phyloP scores from a whole-genome alignment of 2,329 filamentous ascomycete species.

The Cladosporium oxysporum region DNA sequence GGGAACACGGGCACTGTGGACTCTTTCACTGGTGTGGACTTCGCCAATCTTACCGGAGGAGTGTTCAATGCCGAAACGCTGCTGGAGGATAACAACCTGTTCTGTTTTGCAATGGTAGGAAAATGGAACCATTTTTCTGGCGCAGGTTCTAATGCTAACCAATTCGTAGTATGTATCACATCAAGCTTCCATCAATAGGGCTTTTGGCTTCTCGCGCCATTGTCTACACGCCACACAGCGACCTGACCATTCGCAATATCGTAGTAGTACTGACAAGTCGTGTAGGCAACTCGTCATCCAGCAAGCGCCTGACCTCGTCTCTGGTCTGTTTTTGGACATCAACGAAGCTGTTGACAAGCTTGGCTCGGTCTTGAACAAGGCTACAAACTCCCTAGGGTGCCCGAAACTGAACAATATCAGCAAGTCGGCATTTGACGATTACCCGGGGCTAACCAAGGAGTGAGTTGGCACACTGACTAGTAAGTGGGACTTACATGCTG shows the following conservation, averaged over 20 bases:
- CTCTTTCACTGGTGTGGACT: constrained; percentile 38
- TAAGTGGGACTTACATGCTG: background rate
- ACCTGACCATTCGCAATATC: background rate
- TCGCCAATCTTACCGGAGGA: constrained; percentile 35
- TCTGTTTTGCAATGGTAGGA: constrained; percentile 41
- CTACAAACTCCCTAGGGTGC: constrained; percentile 30
- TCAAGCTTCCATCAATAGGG: background rate
- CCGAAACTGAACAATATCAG: constrained; percentile 32
- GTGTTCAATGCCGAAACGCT: constrained; percentile 13
- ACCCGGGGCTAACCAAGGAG: constrained; percentile 31
- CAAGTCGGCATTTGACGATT: constrained; percentile 30
- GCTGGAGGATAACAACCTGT: constrained; percentile 47
- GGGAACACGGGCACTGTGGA: constrained; percentile 41
- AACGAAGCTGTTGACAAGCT: background rate
- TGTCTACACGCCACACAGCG: background rate
- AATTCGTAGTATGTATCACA: background rate
- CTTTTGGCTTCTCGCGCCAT: background rate
- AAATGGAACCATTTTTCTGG: too few species aligned
- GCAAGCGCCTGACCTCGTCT: background rate
- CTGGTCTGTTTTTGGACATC: background rate
- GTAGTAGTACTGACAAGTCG: background rate
- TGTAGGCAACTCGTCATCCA: background rate
- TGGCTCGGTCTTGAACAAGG: constrained; percentile 19
- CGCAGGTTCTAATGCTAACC: background rate
- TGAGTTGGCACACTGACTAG: background rate